Percentiles rank a stretch among this genome's conserved stretches.
Evolutionary conservation across 495 filamentous ascomycete genomes (phyloP).

Genomic region (Aspergillus funiculosus): DNA sequence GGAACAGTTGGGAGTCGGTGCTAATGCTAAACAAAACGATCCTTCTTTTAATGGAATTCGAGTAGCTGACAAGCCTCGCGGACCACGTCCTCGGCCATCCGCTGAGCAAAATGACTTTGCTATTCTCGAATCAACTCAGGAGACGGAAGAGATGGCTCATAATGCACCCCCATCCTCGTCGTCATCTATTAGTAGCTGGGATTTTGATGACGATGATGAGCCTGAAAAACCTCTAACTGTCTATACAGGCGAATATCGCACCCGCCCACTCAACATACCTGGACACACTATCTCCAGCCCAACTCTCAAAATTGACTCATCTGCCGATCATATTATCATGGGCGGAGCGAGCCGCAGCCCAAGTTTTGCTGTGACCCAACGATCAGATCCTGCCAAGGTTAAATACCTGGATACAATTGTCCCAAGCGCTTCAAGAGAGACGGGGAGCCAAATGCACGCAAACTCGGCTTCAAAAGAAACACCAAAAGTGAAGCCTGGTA

Average conservation of each 20-base stretch:
- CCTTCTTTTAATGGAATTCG: conserved; percentile 4
- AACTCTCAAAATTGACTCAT: conserved; percentile 28
- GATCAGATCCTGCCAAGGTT: not conserved
- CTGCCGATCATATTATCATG: conserved; percentile 34
- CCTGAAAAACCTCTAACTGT: conserved; percentile 12
- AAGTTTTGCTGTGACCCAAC: conserved; percentile 1
- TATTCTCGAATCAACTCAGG: not conserved
- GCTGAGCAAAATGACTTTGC: not conserved
- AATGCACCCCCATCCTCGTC: not conserved
- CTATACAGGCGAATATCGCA: conserved; percentile 24
- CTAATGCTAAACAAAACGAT: conserved; percentile 1
- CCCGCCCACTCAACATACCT: not conserved
- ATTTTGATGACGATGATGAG: conserved; percentile 7
- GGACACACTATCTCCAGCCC: conserved; percentile 17
- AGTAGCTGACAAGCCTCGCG: conserved; percentile 10
- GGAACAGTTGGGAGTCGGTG: not conserved
- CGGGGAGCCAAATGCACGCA: not conserved
- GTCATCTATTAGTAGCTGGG: conserved; percentile 9
- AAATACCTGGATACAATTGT: conserved; percentile 3
- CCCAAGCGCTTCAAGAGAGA: not conserved
- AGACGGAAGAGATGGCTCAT: not conserved
- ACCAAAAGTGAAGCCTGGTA: not conserved
- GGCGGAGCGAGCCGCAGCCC: conserved; percentile 14
- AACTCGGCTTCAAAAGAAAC: not conserved
- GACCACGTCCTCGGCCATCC: conserved; percentile 6